phyloP scores from a whole-genome alignment of 257 asterid genomes.

The Nicotiana obtusifolia region DNA sequence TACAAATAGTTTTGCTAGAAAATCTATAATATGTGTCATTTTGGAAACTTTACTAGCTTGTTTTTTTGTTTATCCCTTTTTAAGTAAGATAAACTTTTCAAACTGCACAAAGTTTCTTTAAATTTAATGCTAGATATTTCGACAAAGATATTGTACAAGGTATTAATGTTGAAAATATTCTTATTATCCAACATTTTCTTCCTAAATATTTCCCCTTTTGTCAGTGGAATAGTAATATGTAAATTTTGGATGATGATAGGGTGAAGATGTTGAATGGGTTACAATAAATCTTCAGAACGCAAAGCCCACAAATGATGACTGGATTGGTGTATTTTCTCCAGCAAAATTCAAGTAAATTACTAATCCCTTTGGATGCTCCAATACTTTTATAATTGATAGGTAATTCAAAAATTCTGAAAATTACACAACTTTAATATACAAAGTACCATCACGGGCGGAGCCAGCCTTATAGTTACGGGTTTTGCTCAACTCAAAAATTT shows the following conservation, averaged over 20 bases:
- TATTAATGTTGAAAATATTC: not conserved
- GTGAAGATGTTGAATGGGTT: slow-evolving; percentile 41
- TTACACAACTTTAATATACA: not conserved
- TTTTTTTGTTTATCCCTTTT: no score
- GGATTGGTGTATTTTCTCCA: slow-evolving; percentile 34
- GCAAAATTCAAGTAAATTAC: slow-evolving; percentile 15
- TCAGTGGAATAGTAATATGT: not conserved
- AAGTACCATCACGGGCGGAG: no score
- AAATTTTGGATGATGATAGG: slow-evolving; percentile 15
- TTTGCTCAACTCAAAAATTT: no score
- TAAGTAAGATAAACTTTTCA: no score
- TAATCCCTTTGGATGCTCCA: slow-evolving; percentile 26
- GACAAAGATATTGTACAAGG: no score
- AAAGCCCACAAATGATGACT: slow-evolving; percentile 40
- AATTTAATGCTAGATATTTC: no score
- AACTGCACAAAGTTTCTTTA: no score
- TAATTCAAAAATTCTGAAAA: not conserved
- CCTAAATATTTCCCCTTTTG: not conserved
- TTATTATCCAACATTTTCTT: no score
- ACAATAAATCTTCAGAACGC: slow-evolving; percentile 23
- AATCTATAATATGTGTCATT: no score
- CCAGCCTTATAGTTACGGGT: no score
- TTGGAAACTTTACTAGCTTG: no score
- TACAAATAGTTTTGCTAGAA: no score
- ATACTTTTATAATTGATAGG: not conserved